These are phyloP conservation scores for Capsicum chinense DNA, from an alignment of 257 asterid species.

Conservation along the genomic window DNA sequence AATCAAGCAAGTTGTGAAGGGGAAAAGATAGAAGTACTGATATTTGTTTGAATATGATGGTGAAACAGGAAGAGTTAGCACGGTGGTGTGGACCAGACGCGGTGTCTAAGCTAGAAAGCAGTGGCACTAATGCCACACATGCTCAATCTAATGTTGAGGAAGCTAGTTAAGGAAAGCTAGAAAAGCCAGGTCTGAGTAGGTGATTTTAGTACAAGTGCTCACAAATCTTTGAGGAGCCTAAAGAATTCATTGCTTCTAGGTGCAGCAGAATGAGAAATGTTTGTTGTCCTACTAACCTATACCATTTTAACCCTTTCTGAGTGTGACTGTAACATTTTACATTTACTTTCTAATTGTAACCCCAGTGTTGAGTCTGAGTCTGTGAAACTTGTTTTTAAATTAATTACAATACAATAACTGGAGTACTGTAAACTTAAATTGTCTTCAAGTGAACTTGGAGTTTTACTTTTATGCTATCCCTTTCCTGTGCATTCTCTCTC, in stretches of 20 bases:
- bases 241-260: slow-evolving; percentile 33
- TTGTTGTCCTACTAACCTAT: slow-evolving; percentile 36
- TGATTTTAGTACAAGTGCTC: slow-evolving; percentile 29
- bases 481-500: too few species aligned
- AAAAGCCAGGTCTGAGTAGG: slow-evolving; percentile 31
- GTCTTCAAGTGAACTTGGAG: not conserved
- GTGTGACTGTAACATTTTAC: slow-evolving; percentile 28
- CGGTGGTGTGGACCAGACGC: slow-evolving; percentile 66
- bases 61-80: slow-evolving; percentile 71
- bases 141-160: slow-evolving; percentile 50
- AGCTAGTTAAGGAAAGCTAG: slow-evolving; percentile 43
- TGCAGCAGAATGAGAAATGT: slow-evolving; percentile 34
- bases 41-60: slow-evolving; percentile 26
- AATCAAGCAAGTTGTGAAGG: not conserved
- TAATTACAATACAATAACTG: not conserved
- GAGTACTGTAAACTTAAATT: not conserved
- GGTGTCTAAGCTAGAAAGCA: slow-evolving; percentile 55
- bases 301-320: slow-evolving; percentile 23
- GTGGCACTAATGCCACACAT: slow-evolving; percentile 37
- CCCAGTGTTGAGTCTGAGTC: slow-evolving; percentile 14
- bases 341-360: slow-evolving; percentile 14
- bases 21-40: not conserved
- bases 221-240: slow-evolving; percentile 11
- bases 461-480: not conserved
- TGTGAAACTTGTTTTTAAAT: slow-evolving; percentile 21